phyloP scores from a whole-genome alignment of 2,329 filamentous ascomycete species.

The Botrytis squamosa region DNA sequence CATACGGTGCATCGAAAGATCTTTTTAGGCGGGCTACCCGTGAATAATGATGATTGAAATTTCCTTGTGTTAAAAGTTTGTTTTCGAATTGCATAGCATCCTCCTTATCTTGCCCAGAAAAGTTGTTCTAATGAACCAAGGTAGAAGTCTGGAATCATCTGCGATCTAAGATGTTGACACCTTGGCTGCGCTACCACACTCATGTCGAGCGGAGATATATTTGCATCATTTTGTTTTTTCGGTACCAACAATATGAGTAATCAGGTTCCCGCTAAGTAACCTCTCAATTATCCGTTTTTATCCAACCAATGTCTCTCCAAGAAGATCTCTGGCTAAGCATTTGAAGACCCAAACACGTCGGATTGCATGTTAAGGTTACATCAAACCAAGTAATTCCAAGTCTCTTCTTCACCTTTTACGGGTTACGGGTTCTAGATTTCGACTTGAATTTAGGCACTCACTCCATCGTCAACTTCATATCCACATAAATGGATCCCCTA shows the following conservation, averaged over 20 bases:
- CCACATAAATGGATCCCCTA: neutral
- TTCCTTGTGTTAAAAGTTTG: no score
- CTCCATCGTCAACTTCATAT: neutral
- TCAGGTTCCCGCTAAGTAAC: neutral
- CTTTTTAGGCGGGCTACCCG: neutral
- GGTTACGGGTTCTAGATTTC: neutral
- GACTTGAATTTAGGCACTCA: neutral
- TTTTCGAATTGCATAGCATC: neutral
- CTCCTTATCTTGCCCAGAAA: neutral
- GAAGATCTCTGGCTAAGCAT: neutral
- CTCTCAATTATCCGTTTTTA: neutral
- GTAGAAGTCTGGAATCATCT: neutral
- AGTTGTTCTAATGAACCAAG: neutral
- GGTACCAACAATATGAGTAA: neutral
- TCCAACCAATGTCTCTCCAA: neutral
- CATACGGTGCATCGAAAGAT: neutral
- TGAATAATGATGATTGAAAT: neutral
- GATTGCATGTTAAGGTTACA: neutral
- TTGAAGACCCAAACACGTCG: neutral
- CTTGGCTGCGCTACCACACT: neutral
- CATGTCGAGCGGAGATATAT: slow-evolving; percentile 10
- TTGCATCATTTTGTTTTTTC: neutral
- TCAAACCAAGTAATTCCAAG: neutral
- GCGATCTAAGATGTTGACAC: neutral
- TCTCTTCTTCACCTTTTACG: neutral